phyloP scores from a whole-genome alignment of 352 stramenopile genomes.

The Aphanomyces euteiches region DNA sequence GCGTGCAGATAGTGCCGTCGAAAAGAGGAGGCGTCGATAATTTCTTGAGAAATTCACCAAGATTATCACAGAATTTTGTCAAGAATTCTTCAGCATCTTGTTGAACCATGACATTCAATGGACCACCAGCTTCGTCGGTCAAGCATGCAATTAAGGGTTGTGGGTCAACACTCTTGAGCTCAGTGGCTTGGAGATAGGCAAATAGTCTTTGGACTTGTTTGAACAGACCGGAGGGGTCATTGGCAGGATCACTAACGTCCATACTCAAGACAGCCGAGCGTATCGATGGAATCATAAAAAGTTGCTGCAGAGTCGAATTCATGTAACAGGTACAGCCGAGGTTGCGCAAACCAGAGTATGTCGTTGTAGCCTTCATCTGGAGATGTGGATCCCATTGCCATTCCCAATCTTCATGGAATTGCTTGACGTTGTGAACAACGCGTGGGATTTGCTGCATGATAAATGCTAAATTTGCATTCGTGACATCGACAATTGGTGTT shows the following conservation, averaged over 20 bases:
- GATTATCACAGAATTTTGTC: slow-evolving; percentile 36
- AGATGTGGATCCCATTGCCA: slow-evolving; percentile 22
- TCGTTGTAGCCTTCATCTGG: slow-evolving; percentile 22
- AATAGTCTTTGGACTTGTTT: slow-evolving; percentile 45
- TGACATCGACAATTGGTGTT: not conserved
- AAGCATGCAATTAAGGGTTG: slow-evolving; percentile 32
- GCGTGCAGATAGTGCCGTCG: slow-evolving; percentile 33
- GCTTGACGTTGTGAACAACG: slow-evolving; percentile 8
- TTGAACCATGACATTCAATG: slow-evolving; percentile 38
- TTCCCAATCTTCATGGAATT: slow-evolving; percentile 27
- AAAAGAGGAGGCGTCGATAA: slow-evolving; percentile 36
- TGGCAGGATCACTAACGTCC: slow-evolving; percentile 1
- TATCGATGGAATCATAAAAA: slow-evolving; percentile 38
- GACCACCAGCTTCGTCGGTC: slow-evolving; percentile 34
- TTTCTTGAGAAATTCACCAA: slow-evolving; percentile 48
- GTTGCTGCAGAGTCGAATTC: slow-evolving; percentile 44
- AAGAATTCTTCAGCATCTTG: slow-evolving; percentile 54
- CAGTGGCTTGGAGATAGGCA: slow-evolving; percentile 28
- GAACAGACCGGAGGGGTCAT: slow-evolving; percentile 28
- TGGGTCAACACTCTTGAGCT: slow-evolving; percentile 34
- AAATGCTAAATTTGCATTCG: slow-evolving; percentile 26
- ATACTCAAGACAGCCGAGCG: slow-evolving; percentile 24
- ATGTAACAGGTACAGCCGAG: slow-evolving; percentile 48
- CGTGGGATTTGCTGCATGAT: slow-evolving; percentile 23
- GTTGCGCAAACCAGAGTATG: slow-evolving; percentile 38